phyloP scores from a whole-genome alignment of 768 basidiomycete genomes.

The Pleurotus pulmonarius region DNA sequence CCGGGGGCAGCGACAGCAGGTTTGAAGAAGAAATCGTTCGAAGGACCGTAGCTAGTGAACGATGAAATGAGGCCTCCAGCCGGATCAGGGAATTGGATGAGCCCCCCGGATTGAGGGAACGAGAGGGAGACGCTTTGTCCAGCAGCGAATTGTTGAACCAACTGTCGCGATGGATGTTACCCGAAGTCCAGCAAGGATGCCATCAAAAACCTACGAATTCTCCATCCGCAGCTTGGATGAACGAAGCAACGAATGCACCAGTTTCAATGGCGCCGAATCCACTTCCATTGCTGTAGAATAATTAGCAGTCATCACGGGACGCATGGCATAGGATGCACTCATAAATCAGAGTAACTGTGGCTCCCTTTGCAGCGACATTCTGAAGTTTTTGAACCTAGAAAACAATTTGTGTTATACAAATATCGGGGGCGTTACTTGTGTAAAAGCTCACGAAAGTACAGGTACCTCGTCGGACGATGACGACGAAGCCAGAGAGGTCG shows the following conservation, averaged over 20 bases:
- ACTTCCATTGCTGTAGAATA: slow-evolving; percentile 37
- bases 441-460: slow-evolving; percentile 45
- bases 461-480: slow-evolving; percentile 55
- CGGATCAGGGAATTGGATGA: slow-evolving; percentile 41
- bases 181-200: neutral
- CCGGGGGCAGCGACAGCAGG: slow-evolving; percentile 52
- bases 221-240: slow-evolving; percentile 55
- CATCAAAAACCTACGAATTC: slow-evolving; percentile 41
- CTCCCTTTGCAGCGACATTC: slow-evolving; percentile 54
- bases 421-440: neutral
- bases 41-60: slow-evolving; percentile 57
- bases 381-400: slow-evolving; percentile 43
- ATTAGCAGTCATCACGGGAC: neutral
- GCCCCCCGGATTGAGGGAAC: slow-evolving; percentile 44
- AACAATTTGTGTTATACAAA: neutral
- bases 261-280: slow-evolving; percentile 40
- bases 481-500: slow-evolving; percentile 49
- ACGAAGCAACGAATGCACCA: slow-evolving; percentile 42
- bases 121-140: slow-evolving; percentile 37
- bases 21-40: slow-evolving; percentile 57
- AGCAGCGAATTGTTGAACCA: slow-evolving; percentile 46
- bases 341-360: slow-evolving; percentile 45
- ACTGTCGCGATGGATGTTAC: slow-evolving; percentile 22
- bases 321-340: slow-evolving; percentile 32
- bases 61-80: slow-evolving; percentile 52